Conservation (phyloP, 768 basidiomycete genomes). For the Cyclocybe aegerita region DNA sequence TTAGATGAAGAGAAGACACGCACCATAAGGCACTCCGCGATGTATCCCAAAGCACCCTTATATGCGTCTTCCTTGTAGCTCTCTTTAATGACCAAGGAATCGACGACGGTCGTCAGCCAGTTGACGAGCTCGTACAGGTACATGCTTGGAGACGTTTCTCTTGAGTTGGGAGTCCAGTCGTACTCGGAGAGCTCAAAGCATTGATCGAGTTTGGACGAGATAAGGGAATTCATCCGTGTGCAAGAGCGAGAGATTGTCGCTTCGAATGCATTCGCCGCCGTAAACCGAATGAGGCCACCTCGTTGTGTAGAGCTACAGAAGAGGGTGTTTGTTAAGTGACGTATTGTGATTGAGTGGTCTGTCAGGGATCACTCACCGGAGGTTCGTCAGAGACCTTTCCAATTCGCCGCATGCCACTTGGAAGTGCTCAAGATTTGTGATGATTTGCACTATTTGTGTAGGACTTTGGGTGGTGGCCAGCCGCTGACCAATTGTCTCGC, state of each 20-base stretch:
- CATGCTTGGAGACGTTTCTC: slow-evolving; percentile 82
- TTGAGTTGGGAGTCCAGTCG: slow-evolving; percentile 79
- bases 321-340: neutral
- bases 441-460: slow-evolving; percentile 90
- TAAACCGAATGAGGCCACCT: slow-evolving; percentile 77
- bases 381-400: slow-evolving; percentile 77
- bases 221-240: slow-evolving; percentile 75
- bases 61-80: slow-evolving; percentile 89
- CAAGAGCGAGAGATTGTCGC: slow-evolving; percentile 67
- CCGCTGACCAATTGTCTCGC: slow-evolving; percentile 73
- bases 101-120: slow-evolving; percentile 95
- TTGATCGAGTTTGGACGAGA: slow-evolving; percentile 90
- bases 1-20: slow-evolving; percentile 19
- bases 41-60: slow-evolving; percentile 82
- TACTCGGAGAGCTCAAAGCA: slow-evolving; percentile 96
- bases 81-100: slow-evolving; percentile 82
- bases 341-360: neutral
- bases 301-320: slow-evolving; percentile 71
- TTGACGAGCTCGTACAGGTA: slow-evolving; percentile 94
- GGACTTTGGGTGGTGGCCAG: slow-evolving; percentile 74
- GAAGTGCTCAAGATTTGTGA: slow-evolving; percentile 92
- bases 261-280: slow-evolving; percentile 63
- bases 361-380: slow-evolving; percentile 51
- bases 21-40: slow-evolving; percentile 88
- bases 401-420: slow-evolving; percentile 82